phyloP scores from a whole-genome alignment of 1,139 yeast species.

The Arxiozyma slooffiae region DNA sequence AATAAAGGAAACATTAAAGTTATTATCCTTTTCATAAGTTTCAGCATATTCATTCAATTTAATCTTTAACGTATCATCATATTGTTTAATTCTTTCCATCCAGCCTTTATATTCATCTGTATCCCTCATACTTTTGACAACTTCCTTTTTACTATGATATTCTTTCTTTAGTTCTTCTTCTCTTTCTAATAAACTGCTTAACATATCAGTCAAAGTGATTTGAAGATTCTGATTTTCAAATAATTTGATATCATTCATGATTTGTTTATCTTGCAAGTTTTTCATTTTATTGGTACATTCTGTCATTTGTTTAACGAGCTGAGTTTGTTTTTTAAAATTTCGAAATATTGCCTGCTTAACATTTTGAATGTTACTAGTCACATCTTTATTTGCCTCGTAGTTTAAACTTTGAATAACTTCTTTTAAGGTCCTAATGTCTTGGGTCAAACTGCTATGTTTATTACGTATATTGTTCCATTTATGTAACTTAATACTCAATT shows the following conservation, averaged over 20 bases:
- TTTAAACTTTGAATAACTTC: constrained; percentile 22
- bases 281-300: constrained; percentile 9
- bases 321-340: constrained; percentile 12
- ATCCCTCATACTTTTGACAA: constrained; percentile 37
- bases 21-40: constrained; percentile 36
- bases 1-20: constrained; percentile 36
- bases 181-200: constrained; percentile 23
- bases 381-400: constrained; percentile 21
- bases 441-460: constrained; percentile 15
- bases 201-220: constrained; percentile 18
- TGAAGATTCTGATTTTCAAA: constrained; percentile 20
- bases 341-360: constrained; percentile 25
- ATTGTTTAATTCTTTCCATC: constrained; percentile 34
- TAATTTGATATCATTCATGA: constrained; percentile 10
- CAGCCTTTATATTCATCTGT: constrained; percentile 39
- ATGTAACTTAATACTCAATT: constrained; percentile 13
- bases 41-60: constrained; percentile 38
- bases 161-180: constrained; percentile 30
- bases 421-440: constrained; percentile 22
- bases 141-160: constrained; percentile 36
- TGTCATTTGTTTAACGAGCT: constrained; percentile 11
- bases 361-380: constrained; percentile 22
- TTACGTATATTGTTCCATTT: constrained; percentile 15
- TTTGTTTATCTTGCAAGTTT: constrained; percentile 11
- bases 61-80: constrained; percentile 38